Conservation (phyloP, 1,139 yeast genomes). For the Geotrichum phurueaensis region DNA sequence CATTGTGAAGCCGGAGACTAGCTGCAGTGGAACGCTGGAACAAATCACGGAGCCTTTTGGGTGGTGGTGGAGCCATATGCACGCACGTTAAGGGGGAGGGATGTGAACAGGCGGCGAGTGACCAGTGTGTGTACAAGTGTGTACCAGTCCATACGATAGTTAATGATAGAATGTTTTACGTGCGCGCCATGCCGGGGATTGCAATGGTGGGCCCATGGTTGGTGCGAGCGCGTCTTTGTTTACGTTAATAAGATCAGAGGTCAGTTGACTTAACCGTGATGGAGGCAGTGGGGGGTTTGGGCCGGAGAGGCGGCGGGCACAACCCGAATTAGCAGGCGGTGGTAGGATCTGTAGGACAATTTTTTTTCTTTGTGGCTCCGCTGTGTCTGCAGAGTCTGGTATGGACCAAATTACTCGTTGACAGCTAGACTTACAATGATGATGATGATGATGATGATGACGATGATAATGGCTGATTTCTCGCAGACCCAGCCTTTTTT, state of each 20-base stretch:
- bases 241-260: background rate
- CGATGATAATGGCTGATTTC: background rate
- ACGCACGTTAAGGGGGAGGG: background rate
- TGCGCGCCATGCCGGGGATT: background rate
- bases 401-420: background rate
- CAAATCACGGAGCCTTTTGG: conserved; percentile 7
- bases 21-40: background rate
- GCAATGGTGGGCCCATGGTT: background rate
- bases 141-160: background rate
- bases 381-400: background rate
- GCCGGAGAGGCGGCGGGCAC: background rate
- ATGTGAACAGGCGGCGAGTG: background rate
- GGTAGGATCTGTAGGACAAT: background rate
- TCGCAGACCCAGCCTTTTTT: background rate
- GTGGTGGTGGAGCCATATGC: conserved; percentile 14
- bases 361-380: background rate
- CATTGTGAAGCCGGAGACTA: background rate
- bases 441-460: background rate
- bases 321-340: background rate
- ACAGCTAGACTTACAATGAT: background rate
- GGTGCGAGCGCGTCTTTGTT: background rate
- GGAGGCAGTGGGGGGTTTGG: background rate
- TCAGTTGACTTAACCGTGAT: background rate
- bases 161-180: background rate
- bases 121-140: background rate